Base-by-base conservation (phyloP, 2,329 filamentous ascomycete genomes). In the Claviceps fusiformis region DNA sequence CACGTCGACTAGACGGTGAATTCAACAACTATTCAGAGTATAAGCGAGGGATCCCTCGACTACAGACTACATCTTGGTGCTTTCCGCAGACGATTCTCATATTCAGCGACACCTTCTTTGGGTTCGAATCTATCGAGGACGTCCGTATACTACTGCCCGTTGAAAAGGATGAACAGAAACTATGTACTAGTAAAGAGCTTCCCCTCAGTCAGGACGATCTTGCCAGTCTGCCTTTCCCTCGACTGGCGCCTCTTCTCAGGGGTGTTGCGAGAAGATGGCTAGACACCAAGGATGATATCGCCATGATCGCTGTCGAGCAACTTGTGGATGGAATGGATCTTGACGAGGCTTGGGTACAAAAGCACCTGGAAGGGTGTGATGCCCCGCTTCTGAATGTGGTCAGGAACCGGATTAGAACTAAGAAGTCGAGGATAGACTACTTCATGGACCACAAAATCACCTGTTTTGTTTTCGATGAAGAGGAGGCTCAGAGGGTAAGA, bases 251-350 rank as follows among this genome's bases (percentile, higher is more conserved):
- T 13, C 50, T 56, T 27, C 52, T 58, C 24, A 46, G 15, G 44
- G 44, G 44, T 2, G 24, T 64, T 19, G 60, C 59, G 49, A 53
- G 55, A 52, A 59, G 58, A 50, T 63, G 56, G 33, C 24, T 63
- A 45, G 52, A 55, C 39, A 53, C 54, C n/a, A 33, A 43, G 27
- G 63, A 65, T 47, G 61, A 60, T 39, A 52, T 59, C 11, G 59
- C 61, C 37, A 61, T 60, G 55, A 66, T 65, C 17, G 61, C 60
- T 1, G 61, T 60, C n/a, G 62, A 64, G 54, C 57, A 63, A 33
- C 59, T 65, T 31, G 58, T 64, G 27, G 64, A 65, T 46, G 61
- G 62, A 17, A 62, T 64, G 61, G 55, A 64, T 51, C 47, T 64
- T 15, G 58, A 62, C 45, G 54, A 60, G 45, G 52, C 46, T 11